Evolutionary conservation across 305 asterid species (phyloP).

Genomic region (Striga hermonthica): DNA sequence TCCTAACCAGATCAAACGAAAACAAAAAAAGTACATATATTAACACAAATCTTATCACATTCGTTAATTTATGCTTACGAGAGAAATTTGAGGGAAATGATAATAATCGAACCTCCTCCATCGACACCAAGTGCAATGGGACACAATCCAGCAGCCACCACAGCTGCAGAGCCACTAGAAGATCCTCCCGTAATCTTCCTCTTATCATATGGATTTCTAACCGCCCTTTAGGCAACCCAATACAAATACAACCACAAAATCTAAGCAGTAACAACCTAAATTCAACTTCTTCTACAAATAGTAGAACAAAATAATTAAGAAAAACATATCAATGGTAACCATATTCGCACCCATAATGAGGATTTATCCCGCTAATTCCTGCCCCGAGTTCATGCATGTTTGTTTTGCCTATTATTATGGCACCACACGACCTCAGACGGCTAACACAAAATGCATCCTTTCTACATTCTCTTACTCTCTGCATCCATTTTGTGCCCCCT

Average conservation of each 20-base stretch:
- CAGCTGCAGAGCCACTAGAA: slow-evolving; percentile 96
- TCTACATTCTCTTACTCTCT: slow-evolving; percentile 58
- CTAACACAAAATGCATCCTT: slow-evolving; percentile 71
- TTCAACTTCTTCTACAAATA: too few species aligned
- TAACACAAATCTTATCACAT: neutral
- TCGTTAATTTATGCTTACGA: too few species aligned
- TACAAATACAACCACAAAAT: neutral
- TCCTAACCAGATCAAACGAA: slow-evolving; percentile 43
- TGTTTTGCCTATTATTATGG: slow-evolving; percentile 77
- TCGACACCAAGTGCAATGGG: slow-evolving; percentile 93
- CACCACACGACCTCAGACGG: slow-evolving; percentile 75
- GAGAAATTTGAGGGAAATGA: too few species aligned
- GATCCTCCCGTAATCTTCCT: slow-evolving; percentile 85
- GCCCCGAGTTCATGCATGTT: slow-evolving; percentile 98
- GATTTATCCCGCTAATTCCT: slow-evolving; percentile 92
- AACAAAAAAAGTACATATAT: neutral
- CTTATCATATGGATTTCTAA: slow-evolving; percentile 67
- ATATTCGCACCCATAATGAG: slow-evolving; percentile 74
- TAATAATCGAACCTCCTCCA: slow-evolving; percentile 72
- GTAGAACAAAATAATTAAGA: neutral
- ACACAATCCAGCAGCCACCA: slow-evolving; percentile 88
- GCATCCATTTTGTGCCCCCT: slow-evolving; percentile 96
- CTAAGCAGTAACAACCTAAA: neutral
- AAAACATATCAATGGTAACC: neutral
- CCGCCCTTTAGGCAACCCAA: slow-evolving; percentile 42